A percentile compares a stretch with the other conserved stretches of the same genome.
Evolutionary conservation across 495 filamentous ascomycete genomes (phyloP).

Genomic region (Aspergillus indologenus): DNA sequence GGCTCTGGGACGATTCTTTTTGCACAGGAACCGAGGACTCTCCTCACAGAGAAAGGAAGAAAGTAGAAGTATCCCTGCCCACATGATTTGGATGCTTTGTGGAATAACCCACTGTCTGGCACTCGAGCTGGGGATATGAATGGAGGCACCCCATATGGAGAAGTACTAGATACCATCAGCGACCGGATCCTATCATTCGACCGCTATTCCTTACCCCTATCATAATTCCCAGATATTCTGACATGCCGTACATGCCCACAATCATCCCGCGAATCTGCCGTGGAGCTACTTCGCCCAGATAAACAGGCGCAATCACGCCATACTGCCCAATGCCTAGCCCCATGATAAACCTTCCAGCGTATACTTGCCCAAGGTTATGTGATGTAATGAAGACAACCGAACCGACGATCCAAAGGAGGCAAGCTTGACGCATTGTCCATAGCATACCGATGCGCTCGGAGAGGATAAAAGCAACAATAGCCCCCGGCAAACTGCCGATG

Average conservation of each 20-base stretch:
- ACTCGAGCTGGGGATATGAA: slow-evolving; percentile 47
- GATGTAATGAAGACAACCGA: slow-evolving; percentile 56
- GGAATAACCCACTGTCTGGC: slow-evolving; percentile 53
- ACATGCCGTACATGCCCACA: slow-evolving; percentile 57
- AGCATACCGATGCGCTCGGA: slow-evolving; percentile 59
- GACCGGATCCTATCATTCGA: not conserved
- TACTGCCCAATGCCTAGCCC: slow-evolving; percentile 61
- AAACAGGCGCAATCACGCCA: slow-evolving; percentile 54
- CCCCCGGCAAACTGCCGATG: slow-evolving; percentile 55
- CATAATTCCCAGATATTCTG: slow-evolving; percentile 62
- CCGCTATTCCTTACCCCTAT: slow-evolving; percentile 26
- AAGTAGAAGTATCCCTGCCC: slow-evolving; percentile 52
- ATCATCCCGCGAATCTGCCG: slow-evolving; percentile 51
- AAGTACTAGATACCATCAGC: slow-evolving; percentile 22
- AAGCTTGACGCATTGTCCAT: slow-evolving; percentile 58
- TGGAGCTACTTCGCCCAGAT: slow-evolving; percentile 59
- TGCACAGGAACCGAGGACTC: slow-evolving; percentile 58
- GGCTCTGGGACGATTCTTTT: slow-evolving; percentile 35
- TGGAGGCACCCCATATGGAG: slow-evolving; percentile 48
- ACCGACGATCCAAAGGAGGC: slow-evolving; percentile 55
- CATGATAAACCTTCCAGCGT: slow-evolving; percentile 57
- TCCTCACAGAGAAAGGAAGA: slow-evolving; percentile 52
- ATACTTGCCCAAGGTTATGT: slow-evolving; percentile 52
- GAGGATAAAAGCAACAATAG: slow-evolving; percentile 54
- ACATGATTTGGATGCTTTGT: slow-evolving; percentile 58